phyloP scores from a whole-genome alignment of 306 rosid genomes.

The Rosa persica region DNA sequence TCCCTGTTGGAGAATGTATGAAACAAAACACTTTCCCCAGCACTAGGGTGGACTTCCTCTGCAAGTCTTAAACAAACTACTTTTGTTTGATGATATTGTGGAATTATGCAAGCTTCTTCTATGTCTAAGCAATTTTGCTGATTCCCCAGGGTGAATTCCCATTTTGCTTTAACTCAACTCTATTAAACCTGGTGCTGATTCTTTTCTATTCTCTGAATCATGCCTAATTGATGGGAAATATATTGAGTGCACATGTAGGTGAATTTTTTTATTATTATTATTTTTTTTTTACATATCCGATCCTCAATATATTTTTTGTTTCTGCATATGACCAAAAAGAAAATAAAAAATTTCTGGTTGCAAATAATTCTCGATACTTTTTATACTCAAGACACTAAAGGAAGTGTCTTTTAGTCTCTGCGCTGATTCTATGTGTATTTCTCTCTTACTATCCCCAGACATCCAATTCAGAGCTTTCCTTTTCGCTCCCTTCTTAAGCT shows the following conservation, averaged over 20 bases:
- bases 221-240: neutral
- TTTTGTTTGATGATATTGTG: neutral
- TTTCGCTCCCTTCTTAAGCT: neutral
- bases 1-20: neutral
- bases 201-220: neutral
- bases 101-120: neutral
- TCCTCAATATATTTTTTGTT: neutral
- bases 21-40: neutral
- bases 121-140: neutral
- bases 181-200: neutral
- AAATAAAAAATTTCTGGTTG: neutral
- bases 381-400: neutral
- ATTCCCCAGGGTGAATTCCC: neutral
- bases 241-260: neutral
- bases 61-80: neutral
- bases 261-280: neutral
- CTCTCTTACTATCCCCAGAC: neutral
- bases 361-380: neutral
- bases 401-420: neutral
- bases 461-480: neutral
- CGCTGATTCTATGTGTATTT: neutral
- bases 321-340: neutral
- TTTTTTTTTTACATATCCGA: neutral
- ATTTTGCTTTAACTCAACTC: neutral
- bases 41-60: neutral